Conservation (phyloP, 345 rosid species). For the Turnera subulata region DNA sequence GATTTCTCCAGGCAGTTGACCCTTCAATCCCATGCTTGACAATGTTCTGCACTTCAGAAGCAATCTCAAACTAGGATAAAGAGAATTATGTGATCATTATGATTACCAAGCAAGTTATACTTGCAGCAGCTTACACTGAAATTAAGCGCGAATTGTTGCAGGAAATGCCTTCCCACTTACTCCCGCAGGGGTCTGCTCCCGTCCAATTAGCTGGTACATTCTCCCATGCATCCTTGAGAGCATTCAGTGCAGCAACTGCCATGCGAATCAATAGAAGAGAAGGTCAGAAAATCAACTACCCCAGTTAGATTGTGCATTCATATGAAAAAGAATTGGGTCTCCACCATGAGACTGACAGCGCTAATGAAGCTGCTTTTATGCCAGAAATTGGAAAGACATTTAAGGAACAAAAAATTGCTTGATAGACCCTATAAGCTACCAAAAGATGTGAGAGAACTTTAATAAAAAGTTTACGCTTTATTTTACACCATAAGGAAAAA, state of each 20-base stretch:
- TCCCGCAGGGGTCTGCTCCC: slow-evolving; percentile 70
- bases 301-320: no score
- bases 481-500: no score
- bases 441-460: no score
- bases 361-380: no score
- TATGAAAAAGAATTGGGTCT: no score
- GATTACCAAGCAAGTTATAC: slow-evolving; percentile 2
- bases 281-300: no score
- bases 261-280: slow-evolving; percentile 4
- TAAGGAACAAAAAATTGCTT: no score
- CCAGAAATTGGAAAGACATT: no score
- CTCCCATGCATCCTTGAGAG: slow-evolving; percentile 40
- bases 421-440: no score
- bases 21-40: slow-evolving; percentile 50
- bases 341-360: no score
- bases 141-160: slow-evolving; percentile 48
- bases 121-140: slow-evolving; percentile 43
- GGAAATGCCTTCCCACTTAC: slow-evolving; percentile 59
- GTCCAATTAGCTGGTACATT: slow-evolving; percentile 56
- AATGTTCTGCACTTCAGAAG: slow-evolving; percentile 48
- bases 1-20: slow-evolving; percentile 54
- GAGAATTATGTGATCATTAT: background rate
- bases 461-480: no score
- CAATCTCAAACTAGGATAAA: background rate
- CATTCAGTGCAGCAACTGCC: slow-evolving; percentile 43